Base-by-base conservation (phyloP, 768 basidiomycete species). In the Ramaria sp. region DNA sequence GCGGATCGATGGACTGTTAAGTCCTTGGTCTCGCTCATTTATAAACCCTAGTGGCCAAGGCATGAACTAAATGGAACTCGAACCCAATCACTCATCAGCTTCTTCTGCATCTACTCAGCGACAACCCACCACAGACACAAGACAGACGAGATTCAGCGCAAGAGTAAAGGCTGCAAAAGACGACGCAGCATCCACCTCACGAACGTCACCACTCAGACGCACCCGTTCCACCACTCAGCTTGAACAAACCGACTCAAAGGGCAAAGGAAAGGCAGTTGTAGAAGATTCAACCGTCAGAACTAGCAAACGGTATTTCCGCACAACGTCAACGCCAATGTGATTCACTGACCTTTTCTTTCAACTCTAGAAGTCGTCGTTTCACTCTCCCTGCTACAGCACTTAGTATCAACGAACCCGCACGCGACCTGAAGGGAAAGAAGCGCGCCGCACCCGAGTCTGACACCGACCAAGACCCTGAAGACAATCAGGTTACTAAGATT, bases 371-470 rank as follows among this genome's bases (percentile, higher is more conserved):
- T 62, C 80, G 83, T 63, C 79, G 81, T 64, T 73, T 76, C 57
- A 76, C 78, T 48, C 69, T 71, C 69, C 70, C 63, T 58, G 7
- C 42, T 20, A 66, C 63, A 59, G 72, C 62, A 48, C 78, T 70
- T 71, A 78, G 70, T 55, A 90, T 89, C 69, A 83, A 82, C 81
- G 89, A 91, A 75, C 79, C 83, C 48, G 61, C 71, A 2, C 76
- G 76, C 64, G 88, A 90, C 70, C 68, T 69, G 60, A 94, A 94
- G 70, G 93, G 91, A 56, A 96, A 96, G 81, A 95, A 94, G 72
- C 85, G 89, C 62, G 91, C 89, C 37, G 79, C 75, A 30, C 83
- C 72, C 32, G 69, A 69, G 60, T 79, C 80, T 42, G 85, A 85
- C 68, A 81, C 85, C 66, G 85, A 88, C 66, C 37, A 36, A 42